These are phyloP conservation scores for Hygrocybe coccinea DNA, from an alignment of 768 basidiomycete genomes.

Conservation along the genomic window DNA sequence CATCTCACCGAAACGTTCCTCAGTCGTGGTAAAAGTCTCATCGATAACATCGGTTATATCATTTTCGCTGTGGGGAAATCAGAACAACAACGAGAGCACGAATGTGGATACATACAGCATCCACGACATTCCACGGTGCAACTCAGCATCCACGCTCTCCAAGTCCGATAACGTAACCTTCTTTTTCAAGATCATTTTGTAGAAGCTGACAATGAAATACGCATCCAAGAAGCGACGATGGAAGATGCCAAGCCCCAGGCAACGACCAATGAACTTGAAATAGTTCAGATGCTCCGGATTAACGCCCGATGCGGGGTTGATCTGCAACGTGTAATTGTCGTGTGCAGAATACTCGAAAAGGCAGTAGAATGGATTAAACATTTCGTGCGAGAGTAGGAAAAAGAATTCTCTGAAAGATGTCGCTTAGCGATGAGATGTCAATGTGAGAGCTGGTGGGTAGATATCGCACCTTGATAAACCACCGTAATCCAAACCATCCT, in stretches of 20 bases:
- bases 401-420: conserved; percentile 82
- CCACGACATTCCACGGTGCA: conserved; percentile 95
- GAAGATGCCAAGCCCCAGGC: conserved; percentile 94
- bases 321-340: conserved; percentile 99
- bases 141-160: conserved; percentile 93
- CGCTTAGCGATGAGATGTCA: not conserved
- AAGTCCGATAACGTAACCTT: conserved; percentile 91
- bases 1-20: conserved; percentile 98
- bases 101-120: conserved; percentile 71
- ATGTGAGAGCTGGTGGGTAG: not conserved
- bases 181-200: conserved; percentile 99
- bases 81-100: conserved; percentile 5
- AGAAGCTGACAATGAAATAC: conserved; percentile 99
- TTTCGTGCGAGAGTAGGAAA: conserved; percentile 98
- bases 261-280: conserved; percentile 99
- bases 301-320: conserved; percentile 96
- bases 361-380: conserved; percentile 99
- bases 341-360: conserved; percentile 99
- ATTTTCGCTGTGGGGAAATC: conserved; percentile 66
- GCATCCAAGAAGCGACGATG: conserved; percentile 98
- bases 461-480: conserved; percentile 81
- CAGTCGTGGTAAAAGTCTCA: conserved; percentile 94
- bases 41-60: conserved; percentile 98
- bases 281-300: conserved; percentile 99
- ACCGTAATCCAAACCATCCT: conserved; percentile 98